phyloP scores from a whole-genome alignment of 1,284 basidiomycete genomes.

The Heimioporus retisporus region DNA sequence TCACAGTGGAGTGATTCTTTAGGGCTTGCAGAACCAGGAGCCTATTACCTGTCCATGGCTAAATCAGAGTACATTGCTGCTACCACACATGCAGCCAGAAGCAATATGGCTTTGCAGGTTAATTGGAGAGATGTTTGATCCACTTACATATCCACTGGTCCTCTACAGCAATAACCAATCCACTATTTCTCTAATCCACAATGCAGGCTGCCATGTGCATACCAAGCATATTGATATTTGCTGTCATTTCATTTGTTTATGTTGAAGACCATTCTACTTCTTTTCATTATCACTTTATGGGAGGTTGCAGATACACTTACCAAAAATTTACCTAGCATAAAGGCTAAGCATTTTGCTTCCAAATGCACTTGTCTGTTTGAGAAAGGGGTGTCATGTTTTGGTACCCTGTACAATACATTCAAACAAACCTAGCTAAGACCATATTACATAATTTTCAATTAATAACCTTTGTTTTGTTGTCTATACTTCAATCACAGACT shows the following conservation, averaged over 20 bases:
- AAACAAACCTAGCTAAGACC: too few species aligned
- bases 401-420: too few species aligned
- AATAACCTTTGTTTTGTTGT: too few species aligned
- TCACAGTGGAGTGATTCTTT: too few species aligned
- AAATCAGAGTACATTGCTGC: too few species aligned
- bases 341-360: conserved; percentile 8
- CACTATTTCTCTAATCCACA: not conserved
- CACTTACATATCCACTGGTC: fast-evolving
- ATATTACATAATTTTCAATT: too few species aligned
- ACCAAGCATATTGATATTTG: conserved; percentile 3
- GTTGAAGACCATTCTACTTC: not conserved
- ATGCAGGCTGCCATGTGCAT: not conserved
- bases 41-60: too few species aligned
- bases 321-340: not conserved
- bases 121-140: not conserved
- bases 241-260: conserved; percentile 1
- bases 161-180: not conserved
- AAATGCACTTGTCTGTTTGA: conserved; percentile 2
- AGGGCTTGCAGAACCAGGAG: too few species aligned
- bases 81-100: not conserved
- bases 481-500: too few species aligned
- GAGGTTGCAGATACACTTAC: conserved; percentile 7
- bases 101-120: not conserved
- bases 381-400: not conserved
- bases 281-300: conserved; percentile 2